phyloP scores from a whole-genome alignment of 2,329 filamentous ascomycete species.

The Zymoseptoria brevis region DNA sequence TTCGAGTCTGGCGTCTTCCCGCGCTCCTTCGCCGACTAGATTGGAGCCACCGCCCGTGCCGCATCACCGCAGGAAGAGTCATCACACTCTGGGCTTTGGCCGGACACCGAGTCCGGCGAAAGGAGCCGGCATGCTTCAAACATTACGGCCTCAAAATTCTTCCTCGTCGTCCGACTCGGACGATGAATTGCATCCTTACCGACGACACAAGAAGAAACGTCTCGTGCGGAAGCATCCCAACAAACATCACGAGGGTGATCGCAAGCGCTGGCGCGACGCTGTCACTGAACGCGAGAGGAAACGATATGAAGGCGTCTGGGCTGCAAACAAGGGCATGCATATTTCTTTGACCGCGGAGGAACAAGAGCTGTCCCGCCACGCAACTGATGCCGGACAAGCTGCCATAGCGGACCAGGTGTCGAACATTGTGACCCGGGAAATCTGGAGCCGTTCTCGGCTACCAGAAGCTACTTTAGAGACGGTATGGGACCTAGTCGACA shows the following conservation, averaged over 20 bases:
- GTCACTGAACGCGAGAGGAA: conserved; percentile 66
- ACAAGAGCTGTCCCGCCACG: conserved; percentile 5
- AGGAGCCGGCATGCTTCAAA: conserved; percentile 51
- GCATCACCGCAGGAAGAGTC: conserved; percentile 15
- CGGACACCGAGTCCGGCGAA: conserved; percentile 40
- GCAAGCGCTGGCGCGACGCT: conserved; percentile 68
- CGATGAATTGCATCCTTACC: conserved; percentile 40
- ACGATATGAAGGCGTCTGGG: conserved; percentile 78
- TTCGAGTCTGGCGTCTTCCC: conserved; percentile 58
- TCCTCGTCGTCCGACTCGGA: conserved; percentile 31
- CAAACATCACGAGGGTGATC: conserved; percentile 64
- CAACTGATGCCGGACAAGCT: conserved; percentile 7
- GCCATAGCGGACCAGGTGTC: conserved; percentile 41
- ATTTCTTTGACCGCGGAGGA: conserved; percentile 24
- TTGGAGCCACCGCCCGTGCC: conserved; percentile 34
- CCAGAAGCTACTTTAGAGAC: conserved; percentile 61
- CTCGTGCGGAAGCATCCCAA: conserved; percentile 54
- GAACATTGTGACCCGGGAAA: conserved; percentile 62
- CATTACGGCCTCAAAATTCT: conserved; percentile 49
- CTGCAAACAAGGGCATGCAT: conserved; percentile 61
- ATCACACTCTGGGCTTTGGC: conserved; percentile 26
- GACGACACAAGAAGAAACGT: conserved; percentile 51
- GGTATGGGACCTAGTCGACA: conserved; percentile 69
- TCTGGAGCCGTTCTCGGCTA: conserved; percentile 66
- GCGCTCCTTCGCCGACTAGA: conserved; percentile 33